Conservation (phyloP, 1,139 yeast species). For the Sugiyamaella sp. region DNA sequence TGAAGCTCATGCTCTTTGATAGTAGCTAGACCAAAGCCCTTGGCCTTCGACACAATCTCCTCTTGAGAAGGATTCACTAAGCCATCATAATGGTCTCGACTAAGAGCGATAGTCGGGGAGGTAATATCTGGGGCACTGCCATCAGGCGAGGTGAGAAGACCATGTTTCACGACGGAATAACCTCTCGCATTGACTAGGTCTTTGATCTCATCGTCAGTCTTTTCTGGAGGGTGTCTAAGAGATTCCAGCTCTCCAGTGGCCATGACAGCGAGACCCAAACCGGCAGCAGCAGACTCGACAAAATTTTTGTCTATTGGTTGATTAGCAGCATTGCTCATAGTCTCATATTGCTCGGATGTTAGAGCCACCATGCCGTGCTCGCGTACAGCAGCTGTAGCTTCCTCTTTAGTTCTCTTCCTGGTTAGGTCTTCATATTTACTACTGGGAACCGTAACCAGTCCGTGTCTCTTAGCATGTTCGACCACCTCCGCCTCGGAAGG, state of each 20-base stretch:
- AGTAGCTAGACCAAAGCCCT: constrained; percentile 31
- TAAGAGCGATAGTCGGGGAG: constrained; percentile 32
- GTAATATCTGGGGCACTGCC: constrained; percentile 6
- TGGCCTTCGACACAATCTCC: constrained; percentile 34
- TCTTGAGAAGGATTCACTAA: constrained; percentile 33
- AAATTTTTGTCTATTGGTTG: constrained; percentile 36
- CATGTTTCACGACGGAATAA: constrained; percentile 16
- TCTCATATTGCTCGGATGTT: constrained; percentile 36
- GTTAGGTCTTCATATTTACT: constrained; percentile 29
- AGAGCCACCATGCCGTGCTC: constrained; percentile 38
- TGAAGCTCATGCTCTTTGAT: constrained; percentile 29
- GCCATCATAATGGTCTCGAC: constrained; percentile 27
- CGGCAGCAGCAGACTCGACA: constrained; percentile 40
- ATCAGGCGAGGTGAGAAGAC: constrained; percentile 6
- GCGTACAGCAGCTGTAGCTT: constrained; percentile 33
- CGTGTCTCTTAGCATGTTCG: constrained; percentile 32
- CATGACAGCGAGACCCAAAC: constrained; percentile 46
- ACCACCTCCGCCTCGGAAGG: constrained; percentile 31
- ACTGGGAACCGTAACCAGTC: constrained; percentile 38
- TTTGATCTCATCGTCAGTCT: constrained; percentile 27
- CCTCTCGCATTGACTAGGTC: constrained; percentile 35
- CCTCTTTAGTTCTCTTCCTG: constrained; percentile 25
- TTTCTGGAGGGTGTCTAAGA: constrained; percentile 30
- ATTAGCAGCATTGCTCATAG: constrained; percentile 39
- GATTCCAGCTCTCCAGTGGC: constrained; percentile 37